Evolutionary conservation across 257 asterid species (phyloP), one percentile per base, ranked within the genome.

Genomic region (Lycium barbarum): DNA sequence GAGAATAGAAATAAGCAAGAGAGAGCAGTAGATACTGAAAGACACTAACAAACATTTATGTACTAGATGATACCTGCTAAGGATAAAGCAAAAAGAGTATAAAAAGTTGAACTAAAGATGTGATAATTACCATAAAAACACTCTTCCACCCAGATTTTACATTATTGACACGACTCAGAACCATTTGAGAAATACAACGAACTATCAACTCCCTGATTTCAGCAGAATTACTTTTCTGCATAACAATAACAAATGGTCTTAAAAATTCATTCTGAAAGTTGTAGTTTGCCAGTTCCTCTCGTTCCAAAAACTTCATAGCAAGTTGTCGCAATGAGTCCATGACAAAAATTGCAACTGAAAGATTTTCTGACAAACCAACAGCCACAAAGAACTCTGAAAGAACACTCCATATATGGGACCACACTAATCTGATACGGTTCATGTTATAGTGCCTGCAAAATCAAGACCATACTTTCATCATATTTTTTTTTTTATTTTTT

Each of bases 91-190:
- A 74, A 74, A 36, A 22, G 43, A 47, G 43, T 22, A 15, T 12
- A 78, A 53, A 6, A 26, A 26, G 20, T 78, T 78, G 65, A 78
- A 78, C 33, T 53, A 53, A 51, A 35, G 80, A 83, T 74, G 40
- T 55, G 62, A 84, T 58, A 66, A 49, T 91, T 93, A 97, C 99
- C 99, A 89, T 91, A 91, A 97, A 97, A 83, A 97, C 99, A 85
- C 99, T 97, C 94, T 95, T 97, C 99, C 99, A 97, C 84, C 99
- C 98, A 83, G 99, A 97, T 91, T 97, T 97, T 86, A 97, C 92
- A 87, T 97, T 92, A 85, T 85, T 93, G 92, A 97, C 98, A 86
- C 99, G 96, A 89, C 98, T 95, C 85, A 97, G 94, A 85, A 97
- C 99, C 99, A 97, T 97, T 88, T 97, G 99, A 5, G 99, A 97